Conservation (phyloP, 2,329 filamentous ascomycete genomes). For the Neophaeococcomyces mojaviensis region DNA sequence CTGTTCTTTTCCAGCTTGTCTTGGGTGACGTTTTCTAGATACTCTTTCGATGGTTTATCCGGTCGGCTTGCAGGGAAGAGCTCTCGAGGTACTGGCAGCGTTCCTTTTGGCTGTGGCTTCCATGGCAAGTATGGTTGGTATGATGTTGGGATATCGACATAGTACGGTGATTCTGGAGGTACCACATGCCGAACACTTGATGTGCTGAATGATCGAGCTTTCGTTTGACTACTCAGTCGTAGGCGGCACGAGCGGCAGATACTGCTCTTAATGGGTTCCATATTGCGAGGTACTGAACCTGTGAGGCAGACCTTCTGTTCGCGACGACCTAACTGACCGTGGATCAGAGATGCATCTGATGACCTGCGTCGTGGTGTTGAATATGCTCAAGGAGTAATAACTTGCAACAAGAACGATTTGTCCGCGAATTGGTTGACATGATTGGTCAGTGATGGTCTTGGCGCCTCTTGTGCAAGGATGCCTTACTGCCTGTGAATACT, state of each 20-base stretch:
- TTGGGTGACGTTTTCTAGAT: slow-evolving; percentile 54
- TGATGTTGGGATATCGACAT: slow-evolving; percentile 71
- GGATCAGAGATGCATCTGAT: too few species aligned
- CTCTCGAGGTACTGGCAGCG: slow-evolving; percentile 73
- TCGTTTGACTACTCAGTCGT: slow-evolving; percentile 8
- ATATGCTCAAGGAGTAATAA: too few species aligned
- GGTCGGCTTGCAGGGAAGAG: slow-evolving; percentile 60
- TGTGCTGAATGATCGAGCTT: slow-evolving; percentile 39
- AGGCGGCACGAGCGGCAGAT: slow-evolving; percentile 21
- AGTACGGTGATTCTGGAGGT: slow-evolving; percentile 79
- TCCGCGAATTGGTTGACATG: too few species aligned
- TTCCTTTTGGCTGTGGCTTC: slow-evolving; percentile 51
- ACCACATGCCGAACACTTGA: slow-evolving; percentile 42
- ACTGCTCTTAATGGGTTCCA: slow-evolving; percentile 16
- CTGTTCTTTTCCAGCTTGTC: slow-evolving; percentile 34
- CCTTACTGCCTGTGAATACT: too few species aligned
- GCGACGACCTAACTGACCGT: too few species aligned
- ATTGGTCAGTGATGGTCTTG: too few species aligned
- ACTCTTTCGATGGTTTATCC: slow-evolving; percentile 46
- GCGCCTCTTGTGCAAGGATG: too few species aligned
- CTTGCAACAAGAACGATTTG: too few species aligned
- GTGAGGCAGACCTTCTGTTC: too few species aligned
- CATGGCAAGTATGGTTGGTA: slow-evolving; percentile 51
- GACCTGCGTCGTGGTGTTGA: too few species aligned
- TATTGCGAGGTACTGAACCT: too few species aligned